Evolutionary conservation across 2,329 filamentous ascomycete species (phyloP), one percentile per base, ranked within the genome.

Genomic region (Sporothrix euskadiensis): DNA sequence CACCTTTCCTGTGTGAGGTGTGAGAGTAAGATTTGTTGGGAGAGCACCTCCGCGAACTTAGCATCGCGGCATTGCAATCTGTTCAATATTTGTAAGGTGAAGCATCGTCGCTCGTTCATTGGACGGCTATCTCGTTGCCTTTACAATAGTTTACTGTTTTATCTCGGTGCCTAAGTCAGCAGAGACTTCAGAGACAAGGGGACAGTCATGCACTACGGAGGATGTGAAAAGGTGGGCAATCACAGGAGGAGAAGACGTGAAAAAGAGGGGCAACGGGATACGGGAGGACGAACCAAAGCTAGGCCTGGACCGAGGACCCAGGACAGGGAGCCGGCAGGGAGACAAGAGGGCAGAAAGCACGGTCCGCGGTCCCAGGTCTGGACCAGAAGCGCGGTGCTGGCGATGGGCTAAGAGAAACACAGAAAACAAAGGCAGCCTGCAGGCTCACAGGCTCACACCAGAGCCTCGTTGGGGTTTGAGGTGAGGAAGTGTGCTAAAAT

Each of bases 401-500:
- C 26, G 26, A 26, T 26, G 26, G 26, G 26, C 26, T 26, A 56
- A 26, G 3, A 56, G 10, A 54, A 22, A 54, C 6, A 26, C 9
- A 22, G 22, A 16, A 30, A n/a, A 16, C 19, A n/a, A 19, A 59
- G 12, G 47, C 22, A 39, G 49, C 47, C 47, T 69, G 66, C 66
- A 69, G 66, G 66, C 47, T 69, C 66, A 56, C 66, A 69, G 47
- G 66, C 66, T 69, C 47, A 69, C 66, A 69, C 44, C 66, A 47
- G 35, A 69, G 66, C 30, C 32, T 69, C 16, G 49, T 32, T 47
- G 19, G 30, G n/a, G 52, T 19, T 8, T n/a, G 22, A 56, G 52
- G n/a, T 56, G 52, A 56, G 52, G 12, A 26, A 56, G 9, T 44
- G 41, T 44, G 12, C 12, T 44, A 19, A 22, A 22, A 56, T 3